A percentile compares a stretch with the other conserved stretches of the same genome.
Conservation (phyloP, 176 grass and related monocot genomes). For the Guadua angustifolia region DNA sequence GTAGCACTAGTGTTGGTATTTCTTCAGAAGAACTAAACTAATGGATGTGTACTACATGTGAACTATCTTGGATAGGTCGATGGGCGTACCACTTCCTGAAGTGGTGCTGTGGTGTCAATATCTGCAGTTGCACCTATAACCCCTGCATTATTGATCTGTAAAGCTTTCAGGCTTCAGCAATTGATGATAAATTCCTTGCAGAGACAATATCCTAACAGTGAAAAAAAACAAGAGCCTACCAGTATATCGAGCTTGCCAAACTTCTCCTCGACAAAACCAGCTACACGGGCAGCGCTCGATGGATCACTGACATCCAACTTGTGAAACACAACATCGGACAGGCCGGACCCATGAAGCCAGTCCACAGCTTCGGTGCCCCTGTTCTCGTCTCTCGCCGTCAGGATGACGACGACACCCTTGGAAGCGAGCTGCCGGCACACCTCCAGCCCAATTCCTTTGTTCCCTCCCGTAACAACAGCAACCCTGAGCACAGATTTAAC, state of each 20-base stretch:
- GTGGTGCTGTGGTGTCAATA: conserved; percentile 4
- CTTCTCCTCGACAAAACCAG: conserved; percentile 47
- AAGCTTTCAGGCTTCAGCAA: neutral
- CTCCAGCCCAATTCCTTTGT: conserved; percentile 65
- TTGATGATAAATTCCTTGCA: neutral
- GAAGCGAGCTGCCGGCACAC: conserved; percentile 56
- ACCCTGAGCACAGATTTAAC: conserved; percentile 30
- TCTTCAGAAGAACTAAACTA: too few relatives aligned
- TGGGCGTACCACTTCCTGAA: conserved; percentile 36
- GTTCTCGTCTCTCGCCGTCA: conserved; percentile 58
- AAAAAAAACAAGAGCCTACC: neutral
- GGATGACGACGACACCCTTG: conserved; percentile 51
- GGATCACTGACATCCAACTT: conserved; percentile 52
- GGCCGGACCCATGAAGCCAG: neutral
- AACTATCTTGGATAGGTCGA: neutral
- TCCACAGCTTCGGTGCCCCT: conserved; percentile 41
- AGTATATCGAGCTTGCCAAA: conserved; percentile 65
- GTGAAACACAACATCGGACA: neutral
- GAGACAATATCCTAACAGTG: neutral
- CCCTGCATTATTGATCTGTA: conserved; percentile 56
- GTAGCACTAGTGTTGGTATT: too few relatives aligned
- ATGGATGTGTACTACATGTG: neutral
- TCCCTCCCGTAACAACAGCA: conserved; percentile 63
- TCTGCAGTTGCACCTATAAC: conserved; percentile 43
- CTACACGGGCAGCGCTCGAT: conserved; percentile 35